phyloP scores from a whole-genome alignment of 257 asterid genomes.

The Knoxia roxburghii region DNA sequence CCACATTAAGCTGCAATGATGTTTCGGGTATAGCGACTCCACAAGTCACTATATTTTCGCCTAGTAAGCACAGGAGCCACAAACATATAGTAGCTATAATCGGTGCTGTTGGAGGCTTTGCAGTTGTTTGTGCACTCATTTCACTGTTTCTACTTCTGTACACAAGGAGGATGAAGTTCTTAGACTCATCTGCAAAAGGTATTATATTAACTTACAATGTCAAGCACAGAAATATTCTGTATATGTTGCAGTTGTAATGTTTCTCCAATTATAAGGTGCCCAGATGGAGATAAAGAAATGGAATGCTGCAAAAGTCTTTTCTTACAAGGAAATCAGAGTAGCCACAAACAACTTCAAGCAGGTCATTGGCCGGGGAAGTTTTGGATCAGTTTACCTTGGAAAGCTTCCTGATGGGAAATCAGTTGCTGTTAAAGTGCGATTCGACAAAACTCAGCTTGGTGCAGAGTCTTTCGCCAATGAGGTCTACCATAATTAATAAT shows the following conservation, averaged over 20 bases:
- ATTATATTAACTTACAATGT: conserved; percentile 15
- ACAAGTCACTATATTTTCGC: conserved; percentile 64
- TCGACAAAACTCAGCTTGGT: conserved; percentile 74
- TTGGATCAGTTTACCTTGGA: conserved; percentile 79
- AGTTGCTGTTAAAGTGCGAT: conserved; percentile 89
- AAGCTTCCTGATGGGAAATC: conserved; percentile 63
- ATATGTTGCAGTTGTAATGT: background rate
- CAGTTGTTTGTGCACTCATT: conserved; percentile 35
- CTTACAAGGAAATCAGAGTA: conserved; percentile 73
- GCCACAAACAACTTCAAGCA: conserved; percentile 79
- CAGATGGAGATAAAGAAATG: conserved; percentile 45
- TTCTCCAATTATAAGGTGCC: conserved; percentile 25
- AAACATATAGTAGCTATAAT: conserved; percentile 44
- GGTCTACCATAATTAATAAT: conserved; percentile 29
- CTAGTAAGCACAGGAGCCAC: conserved; percentile 47
- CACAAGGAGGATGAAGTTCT: conserved; percentile 40
- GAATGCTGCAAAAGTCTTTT: conserved; percentile 62
- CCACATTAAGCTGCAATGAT: conserved; percentile 46
- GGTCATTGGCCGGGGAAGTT: conserved; percentile 82
- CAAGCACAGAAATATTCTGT: background rate
- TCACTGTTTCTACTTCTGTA: conserved; percentile 49
- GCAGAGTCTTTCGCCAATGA: conserved; percentile 89
- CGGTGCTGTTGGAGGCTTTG: conserved; percentile 54
- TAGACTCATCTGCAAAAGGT: conserved; percentile 43
- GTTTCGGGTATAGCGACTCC: conserved; percentile 58